phyloP scores from a whole-genome alignment of 331 rosid genomes.

The Saraca asoca region DNA sequence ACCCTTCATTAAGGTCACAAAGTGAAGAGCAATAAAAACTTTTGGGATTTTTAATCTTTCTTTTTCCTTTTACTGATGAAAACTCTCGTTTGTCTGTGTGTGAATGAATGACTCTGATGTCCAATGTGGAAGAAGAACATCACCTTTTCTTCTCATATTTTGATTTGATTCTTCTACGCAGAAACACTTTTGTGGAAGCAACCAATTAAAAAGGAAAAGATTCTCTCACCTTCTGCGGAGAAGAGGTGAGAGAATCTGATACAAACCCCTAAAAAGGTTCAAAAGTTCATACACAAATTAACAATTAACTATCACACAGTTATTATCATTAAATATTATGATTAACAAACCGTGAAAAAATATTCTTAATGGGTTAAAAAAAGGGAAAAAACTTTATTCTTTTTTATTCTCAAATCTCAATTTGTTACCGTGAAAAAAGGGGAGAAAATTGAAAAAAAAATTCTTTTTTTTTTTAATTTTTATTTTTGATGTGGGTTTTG shows the following conservation, averaged over 20 bases:
- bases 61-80: no score
- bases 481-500: constrained; percentile 38
- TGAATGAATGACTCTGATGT: constrained; percentile 38
- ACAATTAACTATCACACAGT: no score
- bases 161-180: constrained; percentile 36
- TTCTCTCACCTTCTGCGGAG: constrained; percentile 20
- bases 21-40: no score
- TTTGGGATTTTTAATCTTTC: no score
- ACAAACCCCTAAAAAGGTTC: constrained; percentile 31
- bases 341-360: not conserved
- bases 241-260: constrained; percentile 25
- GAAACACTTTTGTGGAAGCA: constrained; percentile 23
- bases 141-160: constrained; percentile 2
- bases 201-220: constrained; percentile 26
- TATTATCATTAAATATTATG: no score
- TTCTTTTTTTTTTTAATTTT: not conserved
- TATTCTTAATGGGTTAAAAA: not conserved
- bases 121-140: constrained; percentile 3
- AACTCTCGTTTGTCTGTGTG: constrained; percentile 41
- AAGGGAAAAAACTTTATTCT: not conserved
- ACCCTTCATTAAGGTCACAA: no score
- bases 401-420: not conserved
- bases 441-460: not conserved
- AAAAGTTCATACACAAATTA: constrained; percentile 2
- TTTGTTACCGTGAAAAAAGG: constrained; percentile 1